phyloP scores from a whole-genome alignment of 306 rosid species.

The Carpinus viminea region DNA sequence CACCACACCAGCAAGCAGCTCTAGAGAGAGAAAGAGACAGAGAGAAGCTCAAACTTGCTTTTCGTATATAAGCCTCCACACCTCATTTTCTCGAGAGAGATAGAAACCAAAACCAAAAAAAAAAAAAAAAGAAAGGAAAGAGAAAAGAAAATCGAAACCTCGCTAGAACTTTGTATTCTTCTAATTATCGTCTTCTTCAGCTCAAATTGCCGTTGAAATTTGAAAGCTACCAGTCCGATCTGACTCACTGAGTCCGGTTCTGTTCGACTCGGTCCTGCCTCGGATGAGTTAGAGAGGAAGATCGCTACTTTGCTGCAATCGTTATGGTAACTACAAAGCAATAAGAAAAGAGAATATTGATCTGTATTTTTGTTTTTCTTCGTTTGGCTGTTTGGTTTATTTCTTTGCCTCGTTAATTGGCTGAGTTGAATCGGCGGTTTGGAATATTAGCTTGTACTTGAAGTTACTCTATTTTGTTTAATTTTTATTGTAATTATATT shows the following conservation, averaged over 20 bases:
- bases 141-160: conserved; percentile 18
- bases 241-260: conserved; percentile 57
- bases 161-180: conserved; percentile 46
- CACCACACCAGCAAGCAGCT: conserved; percentile 25
- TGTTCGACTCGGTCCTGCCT: conserved; percentile 42
- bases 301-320: conserved; percentile 55
- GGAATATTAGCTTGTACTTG: conserved; percentile 16
- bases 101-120: background rate
- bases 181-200: conserved; percentile 49
- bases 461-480: background rate
- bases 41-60: conserved; percentile 39
- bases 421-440: conserved; percentile 52
- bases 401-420: conserved; percentile 46
- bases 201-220: conserved; percentile 47
- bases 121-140: conserved; percentile 17
- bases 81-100: conserved; percentile 33
- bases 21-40: conserved; percentile 41
- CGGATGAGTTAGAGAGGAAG: conserved; percentile 83
- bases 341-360: background rate
- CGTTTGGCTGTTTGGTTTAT: conserved; percentile 26
- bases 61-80: conserved; percentile 34
- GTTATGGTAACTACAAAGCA: conserved; percentile 67
- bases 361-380: background rate
- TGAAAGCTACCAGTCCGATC: conserved; percentile 57
- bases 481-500: background rate